Evolutionary conservation across 345 rosid species (phyloP), one percentile per base, ranked within the genome.

Genomic region (Salix dunnii): DNA sequence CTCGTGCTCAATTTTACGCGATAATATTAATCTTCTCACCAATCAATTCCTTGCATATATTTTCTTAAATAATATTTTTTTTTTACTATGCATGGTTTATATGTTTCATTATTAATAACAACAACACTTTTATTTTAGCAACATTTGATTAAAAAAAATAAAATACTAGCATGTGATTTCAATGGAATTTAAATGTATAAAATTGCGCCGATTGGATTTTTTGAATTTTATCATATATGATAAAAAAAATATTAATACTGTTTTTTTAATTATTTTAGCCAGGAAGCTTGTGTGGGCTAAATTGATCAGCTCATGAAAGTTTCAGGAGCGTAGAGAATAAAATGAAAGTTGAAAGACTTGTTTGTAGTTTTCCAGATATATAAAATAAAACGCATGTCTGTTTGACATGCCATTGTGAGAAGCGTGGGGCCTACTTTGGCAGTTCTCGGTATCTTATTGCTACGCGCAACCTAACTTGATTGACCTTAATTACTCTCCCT

Each of bases 401-500:
- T 51, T 68, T 25, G 40, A 68, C 68, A 58, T 40, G 73, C 68
- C 70, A 12, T 27, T 20, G 8, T 0, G 4, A 33, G 42, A 20
- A 31, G 23, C 3, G 69, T 51, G 51, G 71, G 78, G 3, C 73
- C 78, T 21, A 0, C 9, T n/a, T 6, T 27, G 6, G n/a, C 10
- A 4, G 3, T 13, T 49, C 51, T 74, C 62, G 12, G 18, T 20
- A 12, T 74, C 74, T 69, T 31, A 4, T 68, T 66, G 67, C 76
- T 49, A 55, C 76, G 68, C 77, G 77, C 68, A 11, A 30, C 77
- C 7, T 7, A 16, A 43, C 42, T 61, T 42, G 28, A 43, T 51
- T 25, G 1, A n/a, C n/a, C 14, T 21, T 38, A 2, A 40, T 4
- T 21, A 51, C 9, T n/a, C 23, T 20, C n/a, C 58, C 58, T 2